phyloP scores from a whole-genome alignment of 140 eudicot species.

The Anethum foeniculum region DNA sequence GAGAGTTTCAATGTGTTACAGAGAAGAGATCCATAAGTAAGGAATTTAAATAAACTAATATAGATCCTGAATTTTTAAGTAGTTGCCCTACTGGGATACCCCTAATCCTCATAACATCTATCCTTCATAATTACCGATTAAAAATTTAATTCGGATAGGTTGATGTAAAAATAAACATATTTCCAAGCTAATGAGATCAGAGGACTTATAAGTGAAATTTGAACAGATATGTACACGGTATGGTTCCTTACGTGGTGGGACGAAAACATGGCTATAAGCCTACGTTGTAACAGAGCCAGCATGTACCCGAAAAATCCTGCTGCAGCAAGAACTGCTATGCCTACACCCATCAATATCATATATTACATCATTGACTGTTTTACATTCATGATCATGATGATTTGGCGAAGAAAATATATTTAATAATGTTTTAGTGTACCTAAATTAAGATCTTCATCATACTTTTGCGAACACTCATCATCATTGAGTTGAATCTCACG shows the following conservation, averaged over 20 bases:
- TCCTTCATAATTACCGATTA: neutral
- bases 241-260: constrained; percentile 26
- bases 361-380: neutral
- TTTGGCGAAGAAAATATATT: neutral
- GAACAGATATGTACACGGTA: neutral
- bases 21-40: neutral
- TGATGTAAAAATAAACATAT: neutral
- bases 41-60: neutral
- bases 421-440: constrained; percentile 25
- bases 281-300: constrained; percentile 47
- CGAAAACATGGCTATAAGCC: constrained; percentile 33
- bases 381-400: neutral
- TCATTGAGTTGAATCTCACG: constrained; percentile 85
- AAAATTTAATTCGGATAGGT: neutral
- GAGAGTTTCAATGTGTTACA: neutral
- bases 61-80: neutral
- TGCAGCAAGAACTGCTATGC: constrained; percentile 43
- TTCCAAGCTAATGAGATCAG: neutral
- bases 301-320: constrained; percentile 50
- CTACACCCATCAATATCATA: constrained; percentile 27
- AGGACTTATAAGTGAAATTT: neutral
- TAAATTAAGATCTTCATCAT: constrained; percentile 58
- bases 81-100: neutral
- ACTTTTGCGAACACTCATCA: constrained; percentile 57
- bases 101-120: neutral